A percentile compares a stretch with the other conserved stretches of the same genome.
Conservation (phyloP, 805 yeast species). For the Zygosaccharomyces pseudorouxii region DNA sequence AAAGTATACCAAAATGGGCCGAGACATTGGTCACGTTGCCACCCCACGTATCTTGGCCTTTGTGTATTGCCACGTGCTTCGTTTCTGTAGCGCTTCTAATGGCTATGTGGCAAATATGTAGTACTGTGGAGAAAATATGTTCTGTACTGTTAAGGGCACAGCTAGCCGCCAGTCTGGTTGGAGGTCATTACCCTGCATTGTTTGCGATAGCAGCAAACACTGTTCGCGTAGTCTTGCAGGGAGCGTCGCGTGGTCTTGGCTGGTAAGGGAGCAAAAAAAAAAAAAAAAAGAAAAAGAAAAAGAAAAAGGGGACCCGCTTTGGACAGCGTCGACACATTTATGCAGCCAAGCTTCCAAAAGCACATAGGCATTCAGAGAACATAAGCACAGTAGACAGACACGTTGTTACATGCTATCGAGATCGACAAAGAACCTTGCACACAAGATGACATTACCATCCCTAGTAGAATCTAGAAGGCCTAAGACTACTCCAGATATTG, state of each 20-base stretch:
- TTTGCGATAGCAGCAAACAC: background rate
- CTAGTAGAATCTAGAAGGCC: slow-evolving; percentile 19
- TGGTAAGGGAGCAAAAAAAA: background rate
- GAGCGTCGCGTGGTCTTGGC: background rate
- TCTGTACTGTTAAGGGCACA: background rate
- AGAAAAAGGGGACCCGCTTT: background rate
- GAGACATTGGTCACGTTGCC: background rate
- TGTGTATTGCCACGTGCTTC: background rate
- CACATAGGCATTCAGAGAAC: background rate
- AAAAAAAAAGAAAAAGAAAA: background rate
- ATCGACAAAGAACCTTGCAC: background rate
- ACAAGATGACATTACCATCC: slow-evolving; percentile 24
- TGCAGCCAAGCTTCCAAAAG: background rate
- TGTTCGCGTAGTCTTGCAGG: background rate
- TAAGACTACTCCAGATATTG: slow-evolving; percentile 49
- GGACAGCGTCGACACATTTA: background rate
- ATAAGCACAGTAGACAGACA: background rate
- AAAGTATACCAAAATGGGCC: background rate
- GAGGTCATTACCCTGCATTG: background rate
- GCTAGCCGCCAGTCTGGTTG: slow-evolving; percentile 1
- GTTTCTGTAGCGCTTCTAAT: background rate
- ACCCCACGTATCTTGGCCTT: slow-evolving; percentile 1
- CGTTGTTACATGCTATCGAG: background rate
- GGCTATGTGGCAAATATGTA: background rate
- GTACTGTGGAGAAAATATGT: slow-evolving; percentile 2